A percentile compares a stretch with the other conserved stretches of the same genome.
phyloP scores from a whole-genome alignment of 2,329 filamentous ascomycete species.

The Colletotrichum sojae region DNA sequence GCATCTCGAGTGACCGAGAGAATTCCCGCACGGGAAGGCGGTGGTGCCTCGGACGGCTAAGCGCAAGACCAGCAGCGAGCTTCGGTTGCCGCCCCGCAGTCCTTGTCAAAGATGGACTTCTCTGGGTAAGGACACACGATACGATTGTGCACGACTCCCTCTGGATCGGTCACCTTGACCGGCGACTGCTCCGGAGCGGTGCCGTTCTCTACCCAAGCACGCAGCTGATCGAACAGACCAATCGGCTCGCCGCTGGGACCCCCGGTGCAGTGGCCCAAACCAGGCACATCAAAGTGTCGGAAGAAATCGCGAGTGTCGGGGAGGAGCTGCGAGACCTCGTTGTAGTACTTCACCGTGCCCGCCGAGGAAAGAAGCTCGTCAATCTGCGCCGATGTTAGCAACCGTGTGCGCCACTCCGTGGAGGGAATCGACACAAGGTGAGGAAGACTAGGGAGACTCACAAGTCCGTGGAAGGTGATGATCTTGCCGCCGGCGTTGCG shows the following conservation, averaged over 20 bases:
- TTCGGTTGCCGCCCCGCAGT: no score
- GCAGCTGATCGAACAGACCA: conserved; percentile 31
- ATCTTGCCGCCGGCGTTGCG: conserved; percentile 55
- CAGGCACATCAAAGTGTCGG: conserved; percentile 33
- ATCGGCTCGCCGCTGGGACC: conserved; percentile 32
- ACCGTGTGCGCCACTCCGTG: background rate
- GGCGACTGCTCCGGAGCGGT: conserved; percentile 29
- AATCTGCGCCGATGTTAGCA: conserved; percentile 26
- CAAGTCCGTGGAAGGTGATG: conserved; percentile 57
- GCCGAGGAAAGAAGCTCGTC: conserved; percentile 54
- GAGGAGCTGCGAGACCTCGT: background rate
- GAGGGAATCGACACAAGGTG: background rate
- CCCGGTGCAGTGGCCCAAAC: conserved; percentile 33
- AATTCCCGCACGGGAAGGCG: no score
- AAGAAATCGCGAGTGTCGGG: conserved; percentile 12
- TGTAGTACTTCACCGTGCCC: conserved; percentile 49
- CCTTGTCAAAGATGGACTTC: conserved; percentile 14
- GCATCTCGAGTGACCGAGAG: no score
- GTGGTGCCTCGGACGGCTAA: no score
- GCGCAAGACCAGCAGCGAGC: no score
- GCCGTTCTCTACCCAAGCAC: conserved; percentile 42
- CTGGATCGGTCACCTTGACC: conserved; percentile 5
- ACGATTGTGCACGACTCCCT: conserved; percentile 41
- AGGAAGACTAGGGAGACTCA: background rate
- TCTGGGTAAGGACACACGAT: conserved; percentile 53